Conservation (phyloP, 2,329 filamentous ascomycete genomes). For the Phaeoacremonium minimum region DNA sequence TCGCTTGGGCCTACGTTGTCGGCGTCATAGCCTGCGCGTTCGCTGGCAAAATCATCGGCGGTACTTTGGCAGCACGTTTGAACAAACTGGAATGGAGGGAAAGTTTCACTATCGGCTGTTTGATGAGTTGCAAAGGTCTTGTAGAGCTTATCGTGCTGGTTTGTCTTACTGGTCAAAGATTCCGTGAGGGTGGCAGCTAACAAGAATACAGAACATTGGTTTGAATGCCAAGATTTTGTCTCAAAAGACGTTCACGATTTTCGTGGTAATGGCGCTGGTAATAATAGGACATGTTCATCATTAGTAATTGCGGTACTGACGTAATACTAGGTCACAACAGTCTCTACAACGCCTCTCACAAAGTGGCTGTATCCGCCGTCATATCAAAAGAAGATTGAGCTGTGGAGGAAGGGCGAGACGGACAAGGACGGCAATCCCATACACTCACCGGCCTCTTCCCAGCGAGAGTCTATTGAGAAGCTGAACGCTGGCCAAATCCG, state of each 20-base stretch:
- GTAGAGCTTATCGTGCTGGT: constrained; percentile 94
- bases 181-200: constrained; percentile 7
- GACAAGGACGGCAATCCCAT: constrained; percentile 65
- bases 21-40: constrained; percentile 81
- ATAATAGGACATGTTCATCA: too few species aligned
- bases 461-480: constrained; percentile 20
- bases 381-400: constrained; percentile 48
- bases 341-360: constrained; percentile 75
- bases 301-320: too few species aligned
- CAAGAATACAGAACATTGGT: constrained; percentile 56
- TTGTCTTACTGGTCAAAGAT: constrained; percentile 24
- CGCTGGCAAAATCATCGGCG: constrained; percentile 77
- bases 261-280: constrained; percentile 82
- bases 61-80: constrained; percentile 69
- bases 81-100: constrained; percentile 87
- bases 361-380: constrained; percentile 67
- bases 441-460: constrained; percentile 19
- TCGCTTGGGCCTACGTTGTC: constrained; percentile 86
- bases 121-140: constrained; percentile 97
- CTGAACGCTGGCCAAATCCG: constrained; percentile 41
- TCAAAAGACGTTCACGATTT: constrained; percentile 81
- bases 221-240: constrained; percentile 79
- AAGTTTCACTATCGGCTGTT: constrained; percentile 76
- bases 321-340: constrained; percentile 70
- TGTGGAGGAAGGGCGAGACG: constrained; percentile 75